phyloP scores from a whole-genome alignment of 2,329 filamentous ascomycete genomes.

The Pseudocercospora vitis region DNA sequence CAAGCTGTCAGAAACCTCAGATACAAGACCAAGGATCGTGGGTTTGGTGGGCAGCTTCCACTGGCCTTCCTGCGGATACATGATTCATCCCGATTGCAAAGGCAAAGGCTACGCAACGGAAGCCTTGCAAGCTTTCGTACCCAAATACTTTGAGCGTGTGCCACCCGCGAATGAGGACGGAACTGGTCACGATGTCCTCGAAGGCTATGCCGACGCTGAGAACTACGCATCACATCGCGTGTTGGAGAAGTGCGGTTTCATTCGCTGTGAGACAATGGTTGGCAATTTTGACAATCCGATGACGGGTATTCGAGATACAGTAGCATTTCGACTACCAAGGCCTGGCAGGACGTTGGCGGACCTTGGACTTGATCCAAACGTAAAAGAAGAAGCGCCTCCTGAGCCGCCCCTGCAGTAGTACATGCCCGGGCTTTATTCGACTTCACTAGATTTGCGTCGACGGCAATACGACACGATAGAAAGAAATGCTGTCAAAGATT shows the following conservation, averaged over 20 bases:
- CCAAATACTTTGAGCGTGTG: constrained; percentile 43
- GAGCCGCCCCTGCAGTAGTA: constrained; percentile 21
- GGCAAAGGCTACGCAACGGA: constrained; percentile 48
- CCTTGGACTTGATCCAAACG: constrained; percentile 21
- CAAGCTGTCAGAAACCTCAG: constrained; percentile 51
- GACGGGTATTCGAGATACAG: constrained; percentile 39
- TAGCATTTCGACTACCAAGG: constrained; percentile 38
- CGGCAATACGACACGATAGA: no score
- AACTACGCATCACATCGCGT: constrained; percentile 59
- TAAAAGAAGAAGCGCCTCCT: constrained; percentile 9
- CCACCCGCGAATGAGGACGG: constrained; percentile 29
- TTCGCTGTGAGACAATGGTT: constrained; percentile 40
- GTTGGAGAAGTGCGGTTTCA: constrained; percentile 58
- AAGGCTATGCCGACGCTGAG: constrained; percentile 49
- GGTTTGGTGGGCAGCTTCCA: constrained; percentile 46
- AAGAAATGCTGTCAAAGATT: no score
- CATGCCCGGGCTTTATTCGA: no score
- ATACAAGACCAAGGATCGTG: constrained; percentile 57
- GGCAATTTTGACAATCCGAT: constrained; percentile 42
- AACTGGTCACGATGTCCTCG: constrained; percentile 40
- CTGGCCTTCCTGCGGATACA: constrained; percentile 46
- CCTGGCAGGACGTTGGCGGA: constrained; percentile 31
- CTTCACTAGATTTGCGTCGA: no score
- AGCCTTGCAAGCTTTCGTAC: constrained; percentile 44
- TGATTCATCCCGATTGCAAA: constrained; percentile 39